These are phyloP conservation scores for Malus fusca DNA, from an alignment of 306 rosid species.

Conservation along the genomic window DNA sequence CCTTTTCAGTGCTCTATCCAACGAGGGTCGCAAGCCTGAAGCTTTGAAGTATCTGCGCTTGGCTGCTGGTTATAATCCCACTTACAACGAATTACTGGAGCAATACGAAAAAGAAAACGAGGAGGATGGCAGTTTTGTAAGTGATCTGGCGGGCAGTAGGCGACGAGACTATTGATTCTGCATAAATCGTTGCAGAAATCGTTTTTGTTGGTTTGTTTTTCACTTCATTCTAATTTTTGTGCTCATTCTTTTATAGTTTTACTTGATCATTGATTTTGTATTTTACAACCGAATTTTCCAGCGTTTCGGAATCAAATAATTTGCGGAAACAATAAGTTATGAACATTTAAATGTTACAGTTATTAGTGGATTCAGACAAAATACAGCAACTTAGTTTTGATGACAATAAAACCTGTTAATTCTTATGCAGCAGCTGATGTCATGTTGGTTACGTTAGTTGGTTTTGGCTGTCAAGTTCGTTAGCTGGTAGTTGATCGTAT, in stretches of 20 bases:
- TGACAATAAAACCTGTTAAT: no score
- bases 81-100: constrained; percentile 50
- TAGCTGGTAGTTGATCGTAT: no score
- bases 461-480: no score
- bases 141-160: constrained; percentile 61
- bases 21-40: constrained; percentile 64
- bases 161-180: constrained; percentile 49
- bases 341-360: no score
- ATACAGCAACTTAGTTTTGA: no score
- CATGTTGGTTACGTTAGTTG: no score
- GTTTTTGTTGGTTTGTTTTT: background rate
- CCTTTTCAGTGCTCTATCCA: constrained; percentile 54
- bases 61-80: constrained; percentile 65
- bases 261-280: background rate
- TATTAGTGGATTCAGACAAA: no score
- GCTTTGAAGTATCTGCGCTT: constrained; percentile 69
- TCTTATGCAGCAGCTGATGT: no score
- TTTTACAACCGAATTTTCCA: background rate
- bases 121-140: constrained; percentile 40
- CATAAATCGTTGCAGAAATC: background rate
- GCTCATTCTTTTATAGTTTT: background rate
- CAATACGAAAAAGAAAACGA: constrained; percentile 54
- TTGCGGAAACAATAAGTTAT: no score
- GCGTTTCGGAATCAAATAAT: background rate
- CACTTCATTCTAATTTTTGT: background rate